Conservation (phyloP, 176 grass and related monocot species). For the Aegilops umbellulata region DNA sequence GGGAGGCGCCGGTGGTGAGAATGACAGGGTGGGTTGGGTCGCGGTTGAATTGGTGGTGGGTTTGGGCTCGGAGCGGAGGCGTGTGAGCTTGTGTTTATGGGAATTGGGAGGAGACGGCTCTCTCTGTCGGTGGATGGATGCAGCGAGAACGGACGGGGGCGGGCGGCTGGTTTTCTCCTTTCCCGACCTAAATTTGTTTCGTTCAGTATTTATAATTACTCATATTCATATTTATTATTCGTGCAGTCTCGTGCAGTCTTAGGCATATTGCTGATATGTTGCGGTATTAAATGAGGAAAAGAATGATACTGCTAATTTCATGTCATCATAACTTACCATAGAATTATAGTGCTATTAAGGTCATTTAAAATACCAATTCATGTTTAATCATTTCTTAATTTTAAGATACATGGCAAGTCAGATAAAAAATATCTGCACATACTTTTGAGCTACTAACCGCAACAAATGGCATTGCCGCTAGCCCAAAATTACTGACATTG, state of each 20-base stretch:
- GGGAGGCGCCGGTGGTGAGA: not conserved
- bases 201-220: not conserved
- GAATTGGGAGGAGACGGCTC: conserved; percentile 17
- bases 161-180: not conserved
- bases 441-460: not conserved
- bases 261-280: too few species aligned
- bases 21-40: conserved; percentile 18
- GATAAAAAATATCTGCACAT: not conserved
- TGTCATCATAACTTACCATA: too few species aligned
- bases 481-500: not conserved
- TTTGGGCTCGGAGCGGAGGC: conserved; percentile 29
- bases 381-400: not conserved
- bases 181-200: not conserved
- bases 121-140: conserved; percentile 25
- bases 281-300: too few species aligned
- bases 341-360: too few species aligned
- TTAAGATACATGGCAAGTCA: not conserved
- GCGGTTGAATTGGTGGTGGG: conserved; percentile 42
- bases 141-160: conserved; percentile 12
- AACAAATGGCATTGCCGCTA: not conserved
- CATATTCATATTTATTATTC: too few species aligned
- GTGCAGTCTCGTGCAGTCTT: not conserved
- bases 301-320: too few species aligned
- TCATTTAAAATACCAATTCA: not conserved
- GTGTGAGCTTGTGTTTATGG: conserved; percentile 46